Evolutionary conservation across 1,139 yeast species (phyloP).

Genomic region (Debaryomyces fabryi): DNA sequence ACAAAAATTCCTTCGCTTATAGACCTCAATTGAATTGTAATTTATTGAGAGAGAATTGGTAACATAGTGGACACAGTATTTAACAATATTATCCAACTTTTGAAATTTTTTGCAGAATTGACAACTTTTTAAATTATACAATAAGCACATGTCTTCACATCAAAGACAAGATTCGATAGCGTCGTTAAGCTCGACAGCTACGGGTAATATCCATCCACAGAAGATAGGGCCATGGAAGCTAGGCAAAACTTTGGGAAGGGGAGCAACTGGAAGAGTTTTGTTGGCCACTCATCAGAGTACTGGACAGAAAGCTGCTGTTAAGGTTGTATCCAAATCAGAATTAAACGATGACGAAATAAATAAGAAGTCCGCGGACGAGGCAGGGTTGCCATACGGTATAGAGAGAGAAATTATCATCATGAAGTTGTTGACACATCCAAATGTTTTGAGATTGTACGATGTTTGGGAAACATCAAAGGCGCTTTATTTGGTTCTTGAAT

Average conservation of each 20-base stretch:
- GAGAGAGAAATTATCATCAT: slow-evolving; percentile 82
- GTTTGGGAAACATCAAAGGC: slow-evolving; percentile 86
- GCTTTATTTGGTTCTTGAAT: slow-evolving; percentile 71
- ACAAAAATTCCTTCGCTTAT: slow-evolving; percentile 4
- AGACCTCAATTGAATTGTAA: slow-evolving; percentile 5
- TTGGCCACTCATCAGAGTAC: slow-evolving; percentile 69
- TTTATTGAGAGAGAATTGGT: slow-evolving; percentile 2
- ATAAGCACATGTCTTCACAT: slow-evolving; percentile 32
- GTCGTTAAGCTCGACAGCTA: slow-evolving; percentile 31
- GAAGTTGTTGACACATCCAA: slow-evolving; percentile 77
- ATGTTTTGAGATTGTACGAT: slow-evolving; percentile 73
- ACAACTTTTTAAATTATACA: not conserved
- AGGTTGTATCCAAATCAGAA: slow-evolving; percentile 71
- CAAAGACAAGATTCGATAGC: slow-evolving; percentile 47
- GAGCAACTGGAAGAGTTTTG: slow-evolving; percentile 80
- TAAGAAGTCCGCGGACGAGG: slow-evolving; percentile 41
- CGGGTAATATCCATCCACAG: slow-evolving; percentile 44
- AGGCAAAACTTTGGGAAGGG: slow-evolving; percentile 79
- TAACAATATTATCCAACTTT: slow-evolving; percentile 3
- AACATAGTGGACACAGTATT: slow-evolving; percentile 2
- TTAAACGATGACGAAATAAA: slow-evolving; percentile 43
- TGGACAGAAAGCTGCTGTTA: slow-evolving; percentile 80
- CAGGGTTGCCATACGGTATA: slow-evolving; percentile 74
- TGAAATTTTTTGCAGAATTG: not conserved
- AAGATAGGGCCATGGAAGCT: slow-evolving; percentile 78